Evolutionary conservation across 2,329 filamentous ascomycete species (phyloP).

Genomic region (Colletotrichum aenigma): DNA sequence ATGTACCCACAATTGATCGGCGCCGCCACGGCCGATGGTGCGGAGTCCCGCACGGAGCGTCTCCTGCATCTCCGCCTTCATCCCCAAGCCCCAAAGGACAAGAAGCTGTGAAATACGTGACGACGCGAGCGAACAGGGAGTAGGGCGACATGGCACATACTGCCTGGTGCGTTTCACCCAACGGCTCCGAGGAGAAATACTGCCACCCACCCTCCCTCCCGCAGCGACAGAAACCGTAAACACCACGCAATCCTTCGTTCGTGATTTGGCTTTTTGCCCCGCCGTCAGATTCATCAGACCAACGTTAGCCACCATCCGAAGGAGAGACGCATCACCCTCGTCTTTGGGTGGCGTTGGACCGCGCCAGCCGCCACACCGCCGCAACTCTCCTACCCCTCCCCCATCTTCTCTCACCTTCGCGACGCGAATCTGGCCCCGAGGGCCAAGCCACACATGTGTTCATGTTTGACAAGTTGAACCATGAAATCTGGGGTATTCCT

Average conservation of each 20-base stretch:
- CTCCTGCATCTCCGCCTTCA: neutral
- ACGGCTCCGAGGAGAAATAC: neutral
- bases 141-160: neutral
- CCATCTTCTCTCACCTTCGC: neutral
- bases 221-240: neutral
- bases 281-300: neutral
- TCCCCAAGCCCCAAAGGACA: neutral
- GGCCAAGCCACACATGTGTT: neutral
- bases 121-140: neutral
- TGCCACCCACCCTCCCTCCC: neutral
- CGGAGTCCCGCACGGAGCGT: neutral
- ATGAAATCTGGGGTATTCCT: neutral
- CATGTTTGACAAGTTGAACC: slow-evolving; percentile 8
- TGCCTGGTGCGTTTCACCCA: neutral
- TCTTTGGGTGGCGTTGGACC: neutral
- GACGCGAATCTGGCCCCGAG: slow-evolving; percentile 4
- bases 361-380: neutral
- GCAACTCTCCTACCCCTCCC: neutral
- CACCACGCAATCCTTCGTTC: neutral
- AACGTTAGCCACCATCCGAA: neutral
- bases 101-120: neutral
- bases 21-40: neutral
- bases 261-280: neutral
- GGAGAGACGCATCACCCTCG: neutral
- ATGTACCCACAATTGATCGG: neutral